phyloP scores from a whole-genome alignment of 2,329 filamentous ascomycete genomes.

The Penicillium sp. region DNA sequence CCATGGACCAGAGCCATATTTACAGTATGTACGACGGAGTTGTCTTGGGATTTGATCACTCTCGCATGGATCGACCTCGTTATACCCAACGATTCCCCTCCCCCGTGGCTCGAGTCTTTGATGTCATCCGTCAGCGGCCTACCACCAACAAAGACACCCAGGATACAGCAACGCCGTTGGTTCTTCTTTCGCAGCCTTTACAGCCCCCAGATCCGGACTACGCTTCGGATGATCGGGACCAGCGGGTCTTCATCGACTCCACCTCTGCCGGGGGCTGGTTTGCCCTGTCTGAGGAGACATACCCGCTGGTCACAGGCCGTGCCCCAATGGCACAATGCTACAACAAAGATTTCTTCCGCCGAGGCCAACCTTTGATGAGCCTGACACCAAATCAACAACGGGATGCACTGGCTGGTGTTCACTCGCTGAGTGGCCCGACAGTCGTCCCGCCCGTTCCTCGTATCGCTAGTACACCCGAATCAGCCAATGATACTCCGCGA shows the following conservation, averaged over 20 bases:
- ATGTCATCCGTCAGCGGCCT: slow-evolving; percentile 70
- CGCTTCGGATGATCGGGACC: slow-evolving; percentile 57
- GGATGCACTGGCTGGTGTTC: slow-evolving; percentile 71
- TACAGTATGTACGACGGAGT: slow-evolving; percentile 84
- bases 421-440: slow-evolving; percentile 61
- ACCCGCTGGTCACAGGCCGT: slow-evolving; percentile 80
- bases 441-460: slow-evolving; percentile 47
- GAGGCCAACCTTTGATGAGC: slow-evolving; percentile 43
- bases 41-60: slow-evolving; percentile 78
- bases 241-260: slow-evolving; percentile 81
- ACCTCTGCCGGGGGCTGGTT: slow-evolving; percentile 91
- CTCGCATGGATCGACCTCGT: slow-evolving; percentile 57
- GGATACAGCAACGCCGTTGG: slow-evolving; percentile 68
- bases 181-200: slow-evolving; percentile 83
- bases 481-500: slow-evolving; percentile 44
- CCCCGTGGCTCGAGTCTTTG: slow-evolving; percentile 86
- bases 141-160: slow-evolving; percentile 66
- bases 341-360: slow-evolving; percentile 52
- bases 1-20: slow-evolving; percentile 86
- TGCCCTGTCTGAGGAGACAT: slow-evolving; percentile 83
- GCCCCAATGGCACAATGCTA: slow-evolving; percentile 63
- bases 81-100: slow-evolving; percentile 73
- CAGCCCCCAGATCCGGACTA: slow-evolving; percentile 59
- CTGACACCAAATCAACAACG: slow-evolving; percentile 55
- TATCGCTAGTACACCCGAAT: slow-evolving; percentile 44